Evolutionary conservation across 495 filamentous ascomycete genomes (phyloP), one percentile per base, ranked within the genome.

Genomic region (Penicillium desertorum): DNA sequence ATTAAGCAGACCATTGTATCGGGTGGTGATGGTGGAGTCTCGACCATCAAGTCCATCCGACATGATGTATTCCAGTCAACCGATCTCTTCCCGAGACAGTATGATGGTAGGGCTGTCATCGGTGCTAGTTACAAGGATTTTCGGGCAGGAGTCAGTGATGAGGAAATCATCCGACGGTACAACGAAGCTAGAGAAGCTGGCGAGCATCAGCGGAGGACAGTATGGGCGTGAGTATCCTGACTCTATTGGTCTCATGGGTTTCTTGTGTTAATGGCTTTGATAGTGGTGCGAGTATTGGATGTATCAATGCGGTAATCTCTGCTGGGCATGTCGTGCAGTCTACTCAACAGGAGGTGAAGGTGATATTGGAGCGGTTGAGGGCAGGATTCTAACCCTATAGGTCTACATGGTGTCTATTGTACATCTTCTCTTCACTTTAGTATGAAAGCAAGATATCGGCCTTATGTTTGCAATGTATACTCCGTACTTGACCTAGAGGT

Each of bases 61-160:
- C 64, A 64, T 52, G 61, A 67, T 27, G 41, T 64, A 3, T 65
- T 63, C 43, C 59, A 69, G 36, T 67, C 57, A 23, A 67, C 61
- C 4, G 67, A 69, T 58, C 39, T 69, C 14, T 69, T 64, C 36
- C 67, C 67, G 11, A 37, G 53, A n/a, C 62, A 59, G 32, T 69
- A 69, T 49, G 67, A 69, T 29, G 67, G 67, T 0, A 51, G 67
- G 44, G 67, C 67, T 52, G 54, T 69, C 3, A 58, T 65, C 36
- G 59, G 67, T 2, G 34, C 61, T 3, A 67, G 54, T 37, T 67
- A 61, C 30, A 45, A 51, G 11, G 60, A 67, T 17, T 60, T 57
- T 3, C 36, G 56, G 23, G 12, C 29, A 2, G 67, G 67, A 16
- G 45, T 50, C 9, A 59, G 39, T 20, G 46, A 67, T 16, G 67